Base-by-base conservation (phyloP, 352 stramenopile genomes). In the Thalassiosira mediterranea region DNA sequence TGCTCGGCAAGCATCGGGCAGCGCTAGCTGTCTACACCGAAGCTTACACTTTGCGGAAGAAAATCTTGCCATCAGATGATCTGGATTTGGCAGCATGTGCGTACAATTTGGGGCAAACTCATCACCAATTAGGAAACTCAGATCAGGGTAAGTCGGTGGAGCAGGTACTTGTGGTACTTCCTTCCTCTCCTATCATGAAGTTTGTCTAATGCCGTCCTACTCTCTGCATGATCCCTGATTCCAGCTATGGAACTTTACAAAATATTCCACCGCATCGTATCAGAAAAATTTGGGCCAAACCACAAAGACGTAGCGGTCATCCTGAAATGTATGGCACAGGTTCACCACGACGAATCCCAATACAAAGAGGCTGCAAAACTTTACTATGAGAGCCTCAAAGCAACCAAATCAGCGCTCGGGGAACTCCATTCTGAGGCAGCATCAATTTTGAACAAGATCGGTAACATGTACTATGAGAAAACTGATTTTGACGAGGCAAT, bases 71-170 rank as follows among this genome's bases (percentile, higher is more conserved):
- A 2, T 44, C 59, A n/a, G 52, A 66, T 38, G 64, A 81, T 44
- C 56, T 79, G 38, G 77, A 86, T 59, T 29, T 84, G 40, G 81
- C 77, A 21, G 79, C 69, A 4, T 83, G 65, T 13, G 51, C 76
- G 10, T 86, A 84, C 57, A 88, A 88, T 31, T 42, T 82, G 19
- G 81, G 81, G 31, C 78, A 88, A 40, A 65, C 77, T 15, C 66
- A 81, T 38, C 81, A 85, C 53, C 76, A 85, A 56, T 53, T 79
- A 32, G 76, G 76, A 15, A 44, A 77, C 4, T 69, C 77, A 5
- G 21, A n/a, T n/a, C n/a, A n/a, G n/a, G n/a, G n/a, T n/a, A n/a
- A n/a, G n/a, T n/a, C n/a, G n/a, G n/a, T n/a, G n/a, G n/a, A n/a
- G n/a, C n/a, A n/a, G n/a, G n/a, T n/a, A n/a, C n/a, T n/a, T n/a